phyloP scores from a whole-genome alignment of 176 grass and related monocot genomes.

The Aegilops tauschii region DNA sequence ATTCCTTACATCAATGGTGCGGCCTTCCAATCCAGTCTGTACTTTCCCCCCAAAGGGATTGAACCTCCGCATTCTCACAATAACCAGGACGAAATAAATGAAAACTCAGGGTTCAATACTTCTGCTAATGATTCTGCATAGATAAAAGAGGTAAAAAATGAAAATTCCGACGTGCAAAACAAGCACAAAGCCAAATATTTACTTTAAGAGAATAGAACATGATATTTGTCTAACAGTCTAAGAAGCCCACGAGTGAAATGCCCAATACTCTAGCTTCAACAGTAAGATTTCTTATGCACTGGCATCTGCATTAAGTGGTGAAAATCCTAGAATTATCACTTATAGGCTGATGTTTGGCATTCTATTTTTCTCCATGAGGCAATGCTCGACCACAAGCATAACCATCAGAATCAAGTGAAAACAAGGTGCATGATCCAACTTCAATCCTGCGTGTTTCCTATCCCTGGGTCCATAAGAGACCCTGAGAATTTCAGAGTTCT shows the following conservation, averaged over 20 bases:
- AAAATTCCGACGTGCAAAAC: background rate
- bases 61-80: constrained; percentile 65
- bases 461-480: background rate
- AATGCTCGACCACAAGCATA: background rate
- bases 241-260: background rate
- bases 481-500: background rate
- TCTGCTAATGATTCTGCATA: constrained; percentile 26
- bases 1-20: constrained; percentile 64
- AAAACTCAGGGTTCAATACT: background rate
- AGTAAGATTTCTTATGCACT: background rate
- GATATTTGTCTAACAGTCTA: background rate
- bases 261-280: background rate
- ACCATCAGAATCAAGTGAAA: background rate
- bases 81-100: background rate
- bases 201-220: background rate
- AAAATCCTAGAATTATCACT: background rate
- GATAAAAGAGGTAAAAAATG: background rate
- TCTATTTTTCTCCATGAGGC: constrained; percentile 7
- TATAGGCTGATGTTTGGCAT: background rate
- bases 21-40: constrained; percentile 59
- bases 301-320: background rate
- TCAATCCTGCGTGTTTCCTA: background rate
- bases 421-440: background rate
- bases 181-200: constrained; percentile 10
- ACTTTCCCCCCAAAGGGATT: constrained; percentile 71